Conservation (phyloP, 768 basidiomycete species). For the Atractiella rhizophila region DNA sequence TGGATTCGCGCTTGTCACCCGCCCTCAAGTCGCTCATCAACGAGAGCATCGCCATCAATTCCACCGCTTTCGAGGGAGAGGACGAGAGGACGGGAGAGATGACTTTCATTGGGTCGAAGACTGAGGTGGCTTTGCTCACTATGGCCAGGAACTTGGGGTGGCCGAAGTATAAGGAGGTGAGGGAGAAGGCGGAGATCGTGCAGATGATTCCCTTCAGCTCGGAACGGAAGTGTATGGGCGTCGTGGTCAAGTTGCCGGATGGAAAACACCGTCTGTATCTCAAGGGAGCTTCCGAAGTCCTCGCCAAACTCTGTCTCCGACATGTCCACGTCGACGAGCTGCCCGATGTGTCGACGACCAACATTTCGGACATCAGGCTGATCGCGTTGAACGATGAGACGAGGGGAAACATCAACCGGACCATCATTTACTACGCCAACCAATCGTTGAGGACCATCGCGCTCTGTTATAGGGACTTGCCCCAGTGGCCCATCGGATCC, state of each 20-base stretch:
- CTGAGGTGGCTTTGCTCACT: constrained; percentile 67
- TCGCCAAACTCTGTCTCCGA: constrained; percentile 44
- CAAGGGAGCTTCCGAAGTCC: constrained; percentile 86
- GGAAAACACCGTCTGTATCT: constrained; percentile 39
- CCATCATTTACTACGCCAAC: constrained; percentile 94
- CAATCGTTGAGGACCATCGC: constrained; percentile 86
- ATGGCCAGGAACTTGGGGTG: constrained; percentile 62
- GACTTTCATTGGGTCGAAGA: constrained; percentile 70
- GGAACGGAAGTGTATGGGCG: constrained; percentile 82
- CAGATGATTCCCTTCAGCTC: constrained; percentile 89
- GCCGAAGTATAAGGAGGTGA: constrained; percentile 40
- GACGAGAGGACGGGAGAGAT: constrained; percentile 36
- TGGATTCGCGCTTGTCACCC: constrained; percentile 39
- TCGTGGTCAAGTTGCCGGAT: constrained; percentile 39
- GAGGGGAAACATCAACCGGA: constrained; percentile 54
- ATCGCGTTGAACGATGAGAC: constrained; percentile 38
- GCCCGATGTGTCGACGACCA: constrained; percentile 16
- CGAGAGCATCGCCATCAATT: constrained; percentile 66
- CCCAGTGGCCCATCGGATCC: constrained; percentile 52
- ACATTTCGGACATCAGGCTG: constrained; percentile 23
- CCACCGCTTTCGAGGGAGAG: constrained; percentile 61
- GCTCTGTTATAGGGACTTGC: constrained; percentile 69
- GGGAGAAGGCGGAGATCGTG: constrained; percentile 36
- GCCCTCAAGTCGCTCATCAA: constrained; percentile 46
- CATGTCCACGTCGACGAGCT: constrained; percentile 41